These are phyloP conservation scores for Entomortierella parvispora DNA, from an alignment of 192 early-diverging fungal genomes.

Conservation along the genomic window DNA sequence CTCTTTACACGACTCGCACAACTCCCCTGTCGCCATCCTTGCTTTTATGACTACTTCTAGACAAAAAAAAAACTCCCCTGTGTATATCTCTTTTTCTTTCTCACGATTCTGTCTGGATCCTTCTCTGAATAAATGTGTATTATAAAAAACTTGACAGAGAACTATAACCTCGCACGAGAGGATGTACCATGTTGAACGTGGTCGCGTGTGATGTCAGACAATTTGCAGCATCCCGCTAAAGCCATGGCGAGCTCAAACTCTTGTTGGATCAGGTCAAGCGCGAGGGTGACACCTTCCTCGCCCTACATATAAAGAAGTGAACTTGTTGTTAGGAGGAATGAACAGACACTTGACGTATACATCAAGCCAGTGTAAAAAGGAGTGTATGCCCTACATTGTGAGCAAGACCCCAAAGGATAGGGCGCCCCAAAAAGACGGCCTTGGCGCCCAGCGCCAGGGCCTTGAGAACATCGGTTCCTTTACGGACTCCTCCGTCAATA, in stretches of 20 bases:
- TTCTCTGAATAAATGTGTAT: not conserved
- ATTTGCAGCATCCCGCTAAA: slow-evolving; percentile 71
- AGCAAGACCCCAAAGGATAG: slow-evolving; percentile 60
- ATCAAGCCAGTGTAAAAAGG: too few species aligned
- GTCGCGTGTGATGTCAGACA: slow-evolving; percentile 71
- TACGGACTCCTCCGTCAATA: slow-evolving; percentile 93
- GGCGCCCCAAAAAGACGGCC: slow-evolving; percentile 89
- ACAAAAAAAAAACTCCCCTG: not conserved
- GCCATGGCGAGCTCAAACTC: slow-evolving; percentile 90
- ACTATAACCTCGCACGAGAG: slow-evolving; percentile 4
- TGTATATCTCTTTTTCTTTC: not conserved
- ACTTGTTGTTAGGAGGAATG: too few species aligned
- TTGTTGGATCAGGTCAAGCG: slow-evolving; percentile 81
- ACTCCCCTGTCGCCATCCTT: too few species aligned
- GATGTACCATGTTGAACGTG: slow-evolving; percentile 34
- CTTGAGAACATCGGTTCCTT: slow-evolving; percentile 95
- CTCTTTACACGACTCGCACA: too few species aligned
- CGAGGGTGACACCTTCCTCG: slow-evolving; percentile 80
- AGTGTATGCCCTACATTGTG: slow-evolving; percentile 42
- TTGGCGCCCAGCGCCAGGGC: slow-evolving; percentile 94
- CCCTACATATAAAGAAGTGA: slow-evolving; percentile 83
- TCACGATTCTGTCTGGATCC: too few species aligned
- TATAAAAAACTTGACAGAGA: slow-evolving; percentile 1
- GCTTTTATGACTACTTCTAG: too few species aligned
- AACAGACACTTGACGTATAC: too few species aligned